Conservation (phyloP, 2,329 filamentous ascomycete genomes). For the Aspergillus bombycis region DNA sequence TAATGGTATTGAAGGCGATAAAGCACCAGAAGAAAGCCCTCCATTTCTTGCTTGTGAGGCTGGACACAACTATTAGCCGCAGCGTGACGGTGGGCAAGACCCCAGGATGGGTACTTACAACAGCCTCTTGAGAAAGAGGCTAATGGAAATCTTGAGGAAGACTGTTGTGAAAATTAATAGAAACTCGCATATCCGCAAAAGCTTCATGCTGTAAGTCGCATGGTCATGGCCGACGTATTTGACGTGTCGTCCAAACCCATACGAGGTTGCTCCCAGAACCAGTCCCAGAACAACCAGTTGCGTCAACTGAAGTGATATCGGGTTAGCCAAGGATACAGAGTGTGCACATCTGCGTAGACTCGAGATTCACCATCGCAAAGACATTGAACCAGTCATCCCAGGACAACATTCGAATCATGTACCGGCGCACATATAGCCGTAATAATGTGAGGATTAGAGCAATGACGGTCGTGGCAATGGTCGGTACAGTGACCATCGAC, state of each 20-base stretch:
- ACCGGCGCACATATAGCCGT: conserved; percentile 19
- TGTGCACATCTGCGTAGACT: background rate
- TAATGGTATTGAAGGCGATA: conserved; percentile 21
- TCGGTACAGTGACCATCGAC: conserved; percentile 13
- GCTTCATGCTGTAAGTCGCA: conserved; percentile 15
- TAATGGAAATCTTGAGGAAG: conserved; percentile 22
- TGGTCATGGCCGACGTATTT: background rate
- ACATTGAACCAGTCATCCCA: conserved; percentile 25
- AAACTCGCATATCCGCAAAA: conserved; percentile 19
- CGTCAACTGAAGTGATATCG: background rate
- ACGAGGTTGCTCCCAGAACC: conserved; percentile 2
- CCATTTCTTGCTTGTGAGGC: conserved; percentile 16
- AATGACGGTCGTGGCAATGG: conserved; percentile 19
- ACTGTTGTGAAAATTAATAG: conserved; percentile 19
- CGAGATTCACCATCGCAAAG: conserved; percentile 15
- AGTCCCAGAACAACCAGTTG: conserved; percentile 7
- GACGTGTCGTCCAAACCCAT: conserved; percentile 6
- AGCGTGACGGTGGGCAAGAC: background rate
- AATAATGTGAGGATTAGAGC: conserved; percentile 15
- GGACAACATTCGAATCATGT: conserved; percentile 16
- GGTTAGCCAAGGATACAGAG: background rate
- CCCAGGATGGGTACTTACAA: conserved; percentile 11
- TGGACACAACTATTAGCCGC: background rate
- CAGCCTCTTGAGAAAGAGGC: conserved; percentile 19
- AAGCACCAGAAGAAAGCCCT: conserved; percentile 21